Evolutionary conservation across 2,329 filamentous ascomycete genomes (phyloP), one percentile per base, ranked within the genome.

Genomic region (Talaromyces amestolkiae): DNA sequence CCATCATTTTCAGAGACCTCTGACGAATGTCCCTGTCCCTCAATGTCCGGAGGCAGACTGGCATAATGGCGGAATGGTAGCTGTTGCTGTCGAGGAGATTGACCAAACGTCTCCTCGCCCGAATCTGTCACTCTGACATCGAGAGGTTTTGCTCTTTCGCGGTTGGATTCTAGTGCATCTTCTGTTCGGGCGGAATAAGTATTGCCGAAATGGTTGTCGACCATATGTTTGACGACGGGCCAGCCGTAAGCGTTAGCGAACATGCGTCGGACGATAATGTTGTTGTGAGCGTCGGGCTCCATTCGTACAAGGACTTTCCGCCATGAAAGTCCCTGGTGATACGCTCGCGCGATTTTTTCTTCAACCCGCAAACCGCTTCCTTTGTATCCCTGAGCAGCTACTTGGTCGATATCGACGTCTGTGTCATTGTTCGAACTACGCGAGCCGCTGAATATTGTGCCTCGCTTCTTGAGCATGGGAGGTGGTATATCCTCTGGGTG

Each of bases 191-290:
- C 89, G 1, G 84, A 80, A 58, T 85, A 86, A 0, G 87, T 88
- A 73, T 96, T 91, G 63, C 88, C 91, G 75, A 99, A 99, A 79
- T 99, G 95, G 0, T 92, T 93, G 72, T 98, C 93, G 61, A 95
- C 94, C 22, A 98, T 81, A 78, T 99, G 95, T 78, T 97, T 93
- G 59, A 98, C 83, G 0, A 99, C 95, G 0, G 95, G 95, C 95
- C 95, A 99, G 2, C 95, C 95, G 72, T 96, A 96, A 0, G 95
- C 95, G 73, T 99, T 99, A 65, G 93, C 90, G 76, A 99, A 99
- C 89, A 93, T 96, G 64, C 95, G 89, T 17, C 95, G 90, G 27
- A 99, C 95, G 67, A 98, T 90, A 70, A 99, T 96, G 77, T 99
- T 99, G 79, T 99, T 99, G 80, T 99, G 95, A 0, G 95, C 95